These are phyloP conservation scores for Pseudozyma pruni DNA, from an alignment of 1,284 basidiomycete species.

Conservation along the genomic window DNA sequence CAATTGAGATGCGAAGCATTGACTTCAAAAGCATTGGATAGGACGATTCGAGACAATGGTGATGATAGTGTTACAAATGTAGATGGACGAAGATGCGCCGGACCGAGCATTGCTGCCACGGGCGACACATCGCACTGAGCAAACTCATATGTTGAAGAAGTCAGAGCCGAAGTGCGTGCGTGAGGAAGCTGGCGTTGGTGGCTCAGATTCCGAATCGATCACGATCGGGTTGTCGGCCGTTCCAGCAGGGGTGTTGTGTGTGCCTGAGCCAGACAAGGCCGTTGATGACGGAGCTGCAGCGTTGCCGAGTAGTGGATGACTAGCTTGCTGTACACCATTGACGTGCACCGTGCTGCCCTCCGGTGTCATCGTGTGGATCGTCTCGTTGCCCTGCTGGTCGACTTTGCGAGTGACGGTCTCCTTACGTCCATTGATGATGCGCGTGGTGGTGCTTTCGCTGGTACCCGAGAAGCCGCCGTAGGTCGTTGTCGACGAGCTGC, in stretches of 20 bases:
- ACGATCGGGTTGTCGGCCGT: slow-evolving; percentile 36
- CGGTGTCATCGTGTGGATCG: slow-evolving; percentile 53
- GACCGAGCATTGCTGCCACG: no score
- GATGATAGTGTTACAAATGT: no score
- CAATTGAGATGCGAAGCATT: no score
- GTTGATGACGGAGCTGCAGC: not conserved
- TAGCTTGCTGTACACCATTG: slow-evolving; percentile 53
- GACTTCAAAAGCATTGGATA: no score
- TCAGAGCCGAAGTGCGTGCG: not conserved
- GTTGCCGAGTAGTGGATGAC: slow-evolving; percentile 37
- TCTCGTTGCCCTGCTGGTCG: slow-evolving; percentile 55
- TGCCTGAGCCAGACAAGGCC: slow-evolving; percentile 5
- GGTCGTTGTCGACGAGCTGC: slow-evolving; percentile 18
- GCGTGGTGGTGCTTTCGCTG: slow-evolving; percentile 49
- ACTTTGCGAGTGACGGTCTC: slow-evolving; percentile 58
- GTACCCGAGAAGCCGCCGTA: slow-evolving; percentile 27
- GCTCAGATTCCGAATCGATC: slow-evolving; percentile 19
- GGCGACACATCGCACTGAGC: not conserved
- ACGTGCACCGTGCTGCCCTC: slow-evolving; percentile 56
- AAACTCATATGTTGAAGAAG: slow-evolving; percentile 3
- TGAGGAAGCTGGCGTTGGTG: not conserved
- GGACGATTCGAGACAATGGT: no score
- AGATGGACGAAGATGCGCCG: no score
- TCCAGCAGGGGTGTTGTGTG: not conserved
- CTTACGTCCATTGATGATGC: slow-evolving; percentile 55